These are phyloP conservation scores for Stromatinia cepivora DNA, from an alignment of 2,329 filamentous ascomycete genomes.

Conservation along the genomic window DNA sequence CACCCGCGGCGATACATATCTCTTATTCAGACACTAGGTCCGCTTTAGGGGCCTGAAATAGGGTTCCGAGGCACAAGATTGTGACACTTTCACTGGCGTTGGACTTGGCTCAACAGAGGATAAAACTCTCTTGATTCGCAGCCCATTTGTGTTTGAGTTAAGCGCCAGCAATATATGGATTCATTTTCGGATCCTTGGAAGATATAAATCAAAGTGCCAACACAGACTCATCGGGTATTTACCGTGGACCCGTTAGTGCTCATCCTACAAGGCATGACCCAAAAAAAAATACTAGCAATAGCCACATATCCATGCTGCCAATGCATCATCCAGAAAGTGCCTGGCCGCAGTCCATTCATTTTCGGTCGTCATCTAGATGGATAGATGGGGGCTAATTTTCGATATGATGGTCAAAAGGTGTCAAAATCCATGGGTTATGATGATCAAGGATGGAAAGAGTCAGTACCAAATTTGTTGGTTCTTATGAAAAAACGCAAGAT, in stretches of 20 bases:
- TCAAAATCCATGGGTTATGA: neutral
- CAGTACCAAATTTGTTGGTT: neutral
- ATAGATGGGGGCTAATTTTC: neutral
- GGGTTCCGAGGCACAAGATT: neutral
- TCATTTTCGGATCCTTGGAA: neutral
- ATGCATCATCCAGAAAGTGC: neutral
- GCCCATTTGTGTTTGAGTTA: slow-evolving; percentile 2
- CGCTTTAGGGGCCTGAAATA: neutral
- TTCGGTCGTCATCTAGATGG: neutral
- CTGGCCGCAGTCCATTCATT: neutral
- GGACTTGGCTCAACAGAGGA: neutral
- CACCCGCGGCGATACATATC: neutral
- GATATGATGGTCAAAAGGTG: neutral
- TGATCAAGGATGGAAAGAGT: neutral
- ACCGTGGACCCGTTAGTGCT: neutral
- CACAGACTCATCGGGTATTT: neutral
- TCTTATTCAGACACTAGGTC: neutral
- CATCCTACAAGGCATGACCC: no score
- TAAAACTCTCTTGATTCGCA: neutral
- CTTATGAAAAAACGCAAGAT: neutral
- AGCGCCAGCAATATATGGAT: slow-evolving; percentile 1
- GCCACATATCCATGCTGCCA: neutral
- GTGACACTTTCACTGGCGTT: neutral
- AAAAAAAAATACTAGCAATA: neutral
- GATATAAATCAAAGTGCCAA: neutral